These are phyloP conservation scores for Sporothrix schenckii DNA, from an alignment of 2,329 filamentous ascomycete species.

Conservation along the genomic window DNA sequence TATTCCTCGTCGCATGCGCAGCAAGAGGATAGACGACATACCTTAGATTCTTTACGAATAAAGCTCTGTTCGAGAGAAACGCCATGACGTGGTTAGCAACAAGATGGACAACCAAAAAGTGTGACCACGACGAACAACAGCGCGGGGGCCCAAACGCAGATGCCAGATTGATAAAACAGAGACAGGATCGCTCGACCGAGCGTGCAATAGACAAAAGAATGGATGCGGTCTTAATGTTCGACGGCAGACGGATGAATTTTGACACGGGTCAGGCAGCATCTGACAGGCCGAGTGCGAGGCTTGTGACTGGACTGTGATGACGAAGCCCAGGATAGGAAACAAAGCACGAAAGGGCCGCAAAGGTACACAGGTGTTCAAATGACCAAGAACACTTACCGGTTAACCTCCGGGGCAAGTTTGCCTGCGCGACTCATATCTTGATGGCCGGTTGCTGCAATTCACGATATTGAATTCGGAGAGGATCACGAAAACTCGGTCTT, in stretches of 20 bases:
- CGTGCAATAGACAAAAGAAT: neutral
- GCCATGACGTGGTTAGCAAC: slow-evolving; percentile 39
- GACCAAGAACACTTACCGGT: slow-evolving; percentile 64
- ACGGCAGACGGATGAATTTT: neutral
- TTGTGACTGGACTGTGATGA: neutral
- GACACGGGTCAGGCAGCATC: slow-evolving; percentile 2
- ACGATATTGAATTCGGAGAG: neutral
- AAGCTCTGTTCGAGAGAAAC: slow-evolving; percentile 67
- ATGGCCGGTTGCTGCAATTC: slow-evolving; percentile 41
- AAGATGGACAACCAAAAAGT: neutral
- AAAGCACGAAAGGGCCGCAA: slow-evolving; percentile 10
- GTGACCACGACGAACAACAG: neutral
- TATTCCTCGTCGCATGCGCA: slow-evolving; percentile 19
- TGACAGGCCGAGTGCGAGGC: neutral
- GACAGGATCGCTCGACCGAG: neutral
- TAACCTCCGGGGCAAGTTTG: slow-evolving; percentile 99
- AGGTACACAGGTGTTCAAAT: neutral
- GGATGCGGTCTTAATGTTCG: neutral
- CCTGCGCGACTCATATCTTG: slow-evolving; percentile 93
- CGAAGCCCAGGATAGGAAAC: neutral
- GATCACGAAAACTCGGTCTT: slow-evolving; percentile 28
- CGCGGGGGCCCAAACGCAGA: neutral
- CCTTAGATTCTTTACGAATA: slow-evolving; percentile 99
- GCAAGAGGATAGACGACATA: slow-evolving; percentile 61
- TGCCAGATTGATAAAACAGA: neutral